Evolutionary conservation across 345 rosid genomes (phyloP).

Genomic region (Gossypium ekmanianum): DNA sequence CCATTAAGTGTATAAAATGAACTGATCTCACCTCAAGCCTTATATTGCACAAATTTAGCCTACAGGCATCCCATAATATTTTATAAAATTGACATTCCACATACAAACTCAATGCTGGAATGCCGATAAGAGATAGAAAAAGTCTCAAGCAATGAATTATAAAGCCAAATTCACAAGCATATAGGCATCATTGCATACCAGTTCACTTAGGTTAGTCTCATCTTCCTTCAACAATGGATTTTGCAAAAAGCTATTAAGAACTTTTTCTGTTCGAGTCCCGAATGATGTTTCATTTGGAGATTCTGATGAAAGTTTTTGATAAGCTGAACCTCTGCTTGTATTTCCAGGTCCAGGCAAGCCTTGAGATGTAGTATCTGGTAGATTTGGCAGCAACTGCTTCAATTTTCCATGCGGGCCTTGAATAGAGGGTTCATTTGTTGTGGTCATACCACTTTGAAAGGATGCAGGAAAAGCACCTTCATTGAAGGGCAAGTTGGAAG

Average conservation of each 20-base stretch:
- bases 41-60: not conserved
- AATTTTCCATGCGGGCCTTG: constrained; percentile 41
- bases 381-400: constrained; percentile 34
- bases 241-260: constrained; percentile 60
- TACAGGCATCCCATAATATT: not conserved
- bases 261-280: constrained; percentile 75
- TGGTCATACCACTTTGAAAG: constrained; percentile 37
- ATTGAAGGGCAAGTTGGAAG: constrained; percentile 32
- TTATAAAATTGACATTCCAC: not conserved
- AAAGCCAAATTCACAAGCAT: not conserved
- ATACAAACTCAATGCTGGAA: constrained; percentile 1
- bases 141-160: not conserved
- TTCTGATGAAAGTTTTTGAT: constrained; percentile 22
- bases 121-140: not conserved
- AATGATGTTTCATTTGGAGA: constrained; percentile 34
- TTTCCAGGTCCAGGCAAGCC: constrained; percentile 31
- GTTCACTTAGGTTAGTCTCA: constrained; percentile 35
- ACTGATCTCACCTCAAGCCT: not conserved
- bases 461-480: constrained; percentile 41
- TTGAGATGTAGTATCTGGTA: constrained; percentile 33
- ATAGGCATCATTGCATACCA: constrained; percentile 28
- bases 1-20: not conserved
- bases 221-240: constrained; percentile 57
- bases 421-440: constrained; percentile 30
- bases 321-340: constrained; percentile 23